Conservation (phyloP, 2,329 filamentous ascomycete genomes). For the Alternaria alternata region DNA sequence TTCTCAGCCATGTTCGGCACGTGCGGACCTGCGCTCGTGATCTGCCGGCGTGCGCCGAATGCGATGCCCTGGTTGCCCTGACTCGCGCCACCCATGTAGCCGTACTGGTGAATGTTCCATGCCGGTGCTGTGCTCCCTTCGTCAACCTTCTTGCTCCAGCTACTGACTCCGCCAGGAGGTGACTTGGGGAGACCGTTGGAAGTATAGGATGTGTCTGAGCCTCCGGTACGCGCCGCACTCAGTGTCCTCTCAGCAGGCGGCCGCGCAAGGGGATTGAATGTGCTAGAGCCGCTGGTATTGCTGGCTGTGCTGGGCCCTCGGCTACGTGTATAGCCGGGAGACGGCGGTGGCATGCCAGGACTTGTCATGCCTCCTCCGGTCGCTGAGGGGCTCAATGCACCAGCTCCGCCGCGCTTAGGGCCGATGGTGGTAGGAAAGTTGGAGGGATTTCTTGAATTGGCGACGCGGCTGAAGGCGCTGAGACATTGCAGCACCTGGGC, state of each 20-base stretch:
- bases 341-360: constrained; percentile 37
- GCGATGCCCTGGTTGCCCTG: constrained; percentile 94
- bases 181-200: constrained; percentile 59
- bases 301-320: constrained; percentile 58
- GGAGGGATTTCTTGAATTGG: constrained; percentile 75
- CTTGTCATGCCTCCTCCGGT: constrained; percentile 38
- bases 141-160: constrained; percentile 87
- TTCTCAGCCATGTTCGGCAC: constrained; percentile 88
- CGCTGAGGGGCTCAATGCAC: constrained; percentile 45
- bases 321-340: constrained; percentile 43
- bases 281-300: constrained; percentile 52
- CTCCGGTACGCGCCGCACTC: constrained; percentile 58
- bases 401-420: constrained; percentile 66
- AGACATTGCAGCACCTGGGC: constrained; percentile 95
- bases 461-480: constrained; percentile 87
- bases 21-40: constrained; percentile 80
- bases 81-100: constrained; percentile 96
- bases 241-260: constrained; percentile 48
- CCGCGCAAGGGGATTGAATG: constrained; percentile 55
- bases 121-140: constrained; percentile 84
- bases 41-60: constrained; percentile 91
- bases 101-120: constrained; percentile 98
- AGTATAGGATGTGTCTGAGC: constrained; percentile 66
- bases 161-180: constrained; percentile 71
- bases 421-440: constrained; percentile 81